Conservation (phyloP, 257 asterid genomes). For the Vinca minor region DNA sequence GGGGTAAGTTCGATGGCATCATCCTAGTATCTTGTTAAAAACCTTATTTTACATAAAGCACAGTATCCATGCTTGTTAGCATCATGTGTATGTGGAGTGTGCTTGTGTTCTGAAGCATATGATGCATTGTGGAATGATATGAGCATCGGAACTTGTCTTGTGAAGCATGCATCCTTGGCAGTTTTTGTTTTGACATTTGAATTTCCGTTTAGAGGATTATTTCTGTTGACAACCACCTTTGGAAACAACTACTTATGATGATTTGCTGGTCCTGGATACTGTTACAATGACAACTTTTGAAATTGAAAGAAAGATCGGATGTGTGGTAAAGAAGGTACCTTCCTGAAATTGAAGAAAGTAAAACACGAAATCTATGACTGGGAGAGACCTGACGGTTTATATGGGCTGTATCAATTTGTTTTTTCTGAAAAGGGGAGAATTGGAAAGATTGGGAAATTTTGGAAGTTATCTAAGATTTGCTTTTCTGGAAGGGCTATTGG, state of each 20-base stretch:
- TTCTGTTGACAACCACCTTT: not conserved
- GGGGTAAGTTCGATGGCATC: conserved; percentile 36
- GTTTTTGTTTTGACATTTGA: not conserved
- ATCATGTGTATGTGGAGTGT: too few relatives aligned
- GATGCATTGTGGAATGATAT: not conserved
- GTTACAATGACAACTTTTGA: not conserved
- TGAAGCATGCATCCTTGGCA: not conserved
- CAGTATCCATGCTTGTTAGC: not conserved
- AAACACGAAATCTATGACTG: not conserved
- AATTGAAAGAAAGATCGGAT: not conserved
- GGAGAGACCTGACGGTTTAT: not conserved
- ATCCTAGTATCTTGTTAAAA: not conserved
- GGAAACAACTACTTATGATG: too few relatives aligned
- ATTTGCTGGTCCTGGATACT: too few relatives aligned
- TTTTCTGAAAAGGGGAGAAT: not conserved
- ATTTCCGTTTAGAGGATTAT: not conserved
- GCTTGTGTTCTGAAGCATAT: not conserved
- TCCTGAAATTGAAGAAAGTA: not conserved
- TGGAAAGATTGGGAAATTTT: not conserved
- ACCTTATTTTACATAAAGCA: not conserved
- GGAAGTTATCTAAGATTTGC: not conserved
- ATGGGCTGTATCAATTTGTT: not conserved
- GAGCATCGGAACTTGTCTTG: not conserved
- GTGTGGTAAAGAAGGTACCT: not conserved
- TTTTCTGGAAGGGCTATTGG: not conserved